These are phyloP conservation scores for Starmera dryadoides DNA, from an alignment of 805 yeast species.

Conservation along the genomic window DNA sequence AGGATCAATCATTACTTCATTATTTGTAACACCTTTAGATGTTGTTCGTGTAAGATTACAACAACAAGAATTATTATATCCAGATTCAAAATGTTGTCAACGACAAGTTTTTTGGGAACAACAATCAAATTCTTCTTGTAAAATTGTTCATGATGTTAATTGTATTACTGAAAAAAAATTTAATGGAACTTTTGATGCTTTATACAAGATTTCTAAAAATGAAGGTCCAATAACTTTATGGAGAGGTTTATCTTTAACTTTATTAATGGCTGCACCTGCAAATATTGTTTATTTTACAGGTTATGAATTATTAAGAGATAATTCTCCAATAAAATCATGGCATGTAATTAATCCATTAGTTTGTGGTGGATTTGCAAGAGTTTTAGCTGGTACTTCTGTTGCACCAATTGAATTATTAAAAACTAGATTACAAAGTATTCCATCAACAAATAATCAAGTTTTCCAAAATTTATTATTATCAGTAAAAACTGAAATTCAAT, in stretches of 20 bases:
- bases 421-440: constrained; percentile 88
- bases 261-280: constrained; percentile 87
- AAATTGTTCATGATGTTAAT: constrained; percentile 11
- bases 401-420: constrained; percentile 85
- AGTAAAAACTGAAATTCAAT: constrained; percentile 39
- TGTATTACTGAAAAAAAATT: constrained; percentile 29
- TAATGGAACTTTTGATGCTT: constrained; percentile 70
- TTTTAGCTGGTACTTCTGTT: constrained; percentile 74
- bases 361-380: constrained; percentile 82
- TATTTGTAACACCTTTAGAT: constrained; percentile 75
- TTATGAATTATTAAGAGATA: constrained; percentile 77
- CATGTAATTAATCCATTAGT: constrained; percentile 58
- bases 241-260: constrained; percentile 80
- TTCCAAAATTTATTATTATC: constrained; percentile 45
- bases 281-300: constrained; percentile 93
- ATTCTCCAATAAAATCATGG: constrained; percentile 43
- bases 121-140: not conserved
- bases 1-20: constrained; percentile 67
- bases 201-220: constrained; percentile 50
- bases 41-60: constrained; percentile 72
- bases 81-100: constrained; percentile 33
- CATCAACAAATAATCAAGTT: constrained; percentile 35
- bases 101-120: constrained; percentile 25
- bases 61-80: constrained; percentile 60
- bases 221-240: constrained; percentile 81